phyloP scores from a whole-genome alignment of 768 basidiomycete genomes.

The Gymnopilus dilepis region DNA sequence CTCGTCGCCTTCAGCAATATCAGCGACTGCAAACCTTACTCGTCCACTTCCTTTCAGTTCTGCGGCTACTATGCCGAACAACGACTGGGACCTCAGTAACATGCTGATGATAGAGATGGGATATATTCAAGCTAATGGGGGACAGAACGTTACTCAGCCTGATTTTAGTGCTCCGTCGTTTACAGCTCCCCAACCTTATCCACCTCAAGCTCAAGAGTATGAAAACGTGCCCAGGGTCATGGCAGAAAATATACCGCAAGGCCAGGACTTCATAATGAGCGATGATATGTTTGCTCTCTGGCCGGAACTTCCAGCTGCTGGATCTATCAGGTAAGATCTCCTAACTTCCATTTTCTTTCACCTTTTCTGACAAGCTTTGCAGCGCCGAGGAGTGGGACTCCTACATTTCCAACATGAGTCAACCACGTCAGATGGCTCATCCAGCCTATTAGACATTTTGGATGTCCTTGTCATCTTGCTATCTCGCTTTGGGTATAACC shows the following conservation, averaged over 20 bases:
- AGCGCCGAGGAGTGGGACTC: constrained; percentile 25
- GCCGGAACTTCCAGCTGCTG: constrained; percentile 52
- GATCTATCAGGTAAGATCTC: constrained; percentile 40
- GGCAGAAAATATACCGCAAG: background rate
- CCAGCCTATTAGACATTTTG: background rate
- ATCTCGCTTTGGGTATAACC: background rate
- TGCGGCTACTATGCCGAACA: background rate
- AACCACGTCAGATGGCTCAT: background rate
- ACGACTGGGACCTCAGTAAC: constrained; percentile 32
- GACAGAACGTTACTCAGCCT: background rate
- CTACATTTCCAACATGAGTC: constrained; percentile 18
- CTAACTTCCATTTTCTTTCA: background rate
- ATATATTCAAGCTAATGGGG: constrained; percentile 15
- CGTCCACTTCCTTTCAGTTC: background rate
- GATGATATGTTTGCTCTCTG: constrained; percentile 56
- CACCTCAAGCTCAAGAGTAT: background rate
- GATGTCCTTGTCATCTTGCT: background rate
- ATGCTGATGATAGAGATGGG: constrained; percentile 33
- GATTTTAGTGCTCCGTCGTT: background rate
- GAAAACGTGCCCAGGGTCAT: background rate
- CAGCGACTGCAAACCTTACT: background rate
- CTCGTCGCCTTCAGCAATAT: background rate
- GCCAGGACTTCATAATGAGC: constrained; percentile 26
- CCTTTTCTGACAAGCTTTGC: constrained; percentile 5
- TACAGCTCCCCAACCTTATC: background rate